Base-by-base conservation (phyloP, 2,329 filamentous ascomycete genomes). In the Trichophyton rubrum region DNA sequence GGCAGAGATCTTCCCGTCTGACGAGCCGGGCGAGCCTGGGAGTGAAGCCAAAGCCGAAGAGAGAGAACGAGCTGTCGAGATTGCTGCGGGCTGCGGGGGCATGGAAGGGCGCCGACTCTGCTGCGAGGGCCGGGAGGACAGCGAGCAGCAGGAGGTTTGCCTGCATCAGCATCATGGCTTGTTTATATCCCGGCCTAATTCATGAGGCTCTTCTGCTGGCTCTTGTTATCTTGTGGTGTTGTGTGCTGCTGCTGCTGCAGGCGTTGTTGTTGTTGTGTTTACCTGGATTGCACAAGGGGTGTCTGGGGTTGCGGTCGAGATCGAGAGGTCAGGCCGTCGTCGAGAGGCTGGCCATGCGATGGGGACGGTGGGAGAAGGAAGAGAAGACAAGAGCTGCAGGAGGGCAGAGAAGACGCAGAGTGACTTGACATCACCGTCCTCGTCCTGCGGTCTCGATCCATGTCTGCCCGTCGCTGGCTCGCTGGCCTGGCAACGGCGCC, bases 1-100 rank as follows among this genome's bases (percentile, higher is more conserved):
- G 80, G 69, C 83, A 85, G 60, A 68, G 71, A 59, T 69, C 67
- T 43, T 69, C 66, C 38, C 66, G 65, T 49, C 58, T 65, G 41
- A 59, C 61, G 8, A 65, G 59, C n/a, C 33, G 38, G 11, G 56
- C 35, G 20, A 61, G 38, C 3, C 47, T 53, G 22, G 41, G 59
- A 45, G 61, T 43, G 59, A 55, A 55, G 49, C 49, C 49, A 15
- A 33, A 33, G 27, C 7, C 5, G 49, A 55, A 55, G 27, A 55
- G 27, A 2, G 49, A 35, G 49, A 7, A 2, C 3, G 49, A 35
- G 49, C 20, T 22, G 43, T 55, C 27, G 24, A 55, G 24, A 20
- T 55, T n/a, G 27, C 33, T 27, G 49, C 24, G 49, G 17, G 61
- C 35, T 13, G 45, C 51, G 2, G 63, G 63, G 22, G 61, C 53